phyloP scores from a whole-genome alignment of 805 yeast genomes.

The Wickerhamiella qilinensis region DNA sequence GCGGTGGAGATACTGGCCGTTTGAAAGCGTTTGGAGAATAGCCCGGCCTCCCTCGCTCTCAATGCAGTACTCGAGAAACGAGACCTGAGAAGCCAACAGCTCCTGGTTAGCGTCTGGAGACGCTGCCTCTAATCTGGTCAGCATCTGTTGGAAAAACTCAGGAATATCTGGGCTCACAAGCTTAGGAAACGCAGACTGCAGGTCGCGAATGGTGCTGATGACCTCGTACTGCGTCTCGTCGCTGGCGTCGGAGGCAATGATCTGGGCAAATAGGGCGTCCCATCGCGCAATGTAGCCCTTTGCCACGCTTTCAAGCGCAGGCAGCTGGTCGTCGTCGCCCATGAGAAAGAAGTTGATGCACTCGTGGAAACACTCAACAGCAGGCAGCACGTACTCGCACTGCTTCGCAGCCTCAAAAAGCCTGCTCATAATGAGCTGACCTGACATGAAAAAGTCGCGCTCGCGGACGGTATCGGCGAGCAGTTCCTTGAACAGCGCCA shows the following conservation, averaged over 20 bases:
- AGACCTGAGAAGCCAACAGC: slow-evolving; percentile 6
- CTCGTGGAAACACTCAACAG: slow-evolving; percentile 21
- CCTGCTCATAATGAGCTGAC: slow-evolving; percentile 17
- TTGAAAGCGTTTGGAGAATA: not conserved
- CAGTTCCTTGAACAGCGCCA: slow-evolving; percentile 37
- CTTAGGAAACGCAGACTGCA: slow-evolving; percentile 14
- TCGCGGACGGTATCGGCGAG: slow-evolving; percentile 78
- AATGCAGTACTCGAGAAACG: slow-evolving; percentile 7
- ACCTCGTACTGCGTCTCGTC: slow-evolving; percentile 12
- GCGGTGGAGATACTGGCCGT: slow-evolving; percentile 4
- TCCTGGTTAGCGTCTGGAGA: not conserved
- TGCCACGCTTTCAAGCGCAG: slow-evolving; percentile 9
- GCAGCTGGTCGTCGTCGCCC: slow-evolving; percentile 17
- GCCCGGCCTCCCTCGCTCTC: slow-evolving; percentile 3
- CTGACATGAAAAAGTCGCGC: slow-evolving; percentile 68
- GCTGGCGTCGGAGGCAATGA: slow-evolving; percentile 1
- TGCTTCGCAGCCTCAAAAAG: slow-evolving; percentile 13
- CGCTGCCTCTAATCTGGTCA: not conserved
- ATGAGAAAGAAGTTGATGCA: slow-evolving; percentile 19
- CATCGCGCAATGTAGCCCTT: slow-evolving; percentile 9
- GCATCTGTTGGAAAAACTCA: slow-evolving; percentile 4
- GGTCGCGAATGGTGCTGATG: slow-evolving; percentile 9
- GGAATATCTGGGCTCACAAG: slow-evolving; percentile 11
- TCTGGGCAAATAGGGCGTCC: slow-evolving; percentile 5
- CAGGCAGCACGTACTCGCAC: slow-evolving; percentile 8